Base-by-base conservation (phyloP, 371 early-diverging fungal species). In the Mortierella sp. region DNA sequence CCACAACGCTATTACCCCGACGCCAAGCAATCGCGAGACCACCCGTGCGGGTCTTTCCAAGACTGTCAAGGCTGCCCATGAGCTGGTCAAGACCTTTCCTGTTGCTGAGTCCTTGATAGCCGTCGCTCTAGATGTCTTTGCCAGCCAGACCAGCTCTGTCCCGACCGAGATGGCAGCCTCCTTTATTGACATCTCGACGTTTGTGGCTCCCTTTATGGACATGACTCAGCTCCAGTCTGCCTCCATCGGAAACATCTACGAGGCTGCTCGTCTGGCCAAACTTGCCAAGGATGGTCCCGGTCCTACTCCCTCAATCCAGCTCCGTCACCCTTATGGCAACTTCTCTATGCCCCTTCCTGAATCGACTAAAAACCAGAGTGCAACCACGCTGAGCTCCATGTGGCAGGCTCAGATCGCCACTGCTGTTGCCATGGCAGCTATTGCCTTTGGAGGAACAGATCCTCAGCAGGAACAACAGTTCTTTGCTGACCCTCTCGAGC, bases 51-150 rank as follows among this genome's bases (percentile, higher is more conserved):
- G 86, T 24, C 78, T 85, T 3, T 85, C 86, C 77, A 85, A 85
- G 78, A 85, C 86, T 26, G 86, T 85, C 73, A 85, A 85, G 80
- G 86, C 86, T 3, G 86, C 86, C 0, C 86, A 85, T 47, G 86
- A 85, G 54, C 65, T 85, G 48, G 86, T 85, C 80, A 85, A 82
- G 82, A 85, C 86, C 19, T 85, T 85, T 75, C 86, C 86, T 16
- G 86, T 85, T 14, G 86, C 86, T 13, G 86, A 85, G 54, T 85
- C 86, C 16, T 75, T 85, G 75, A 85, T 85, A 52, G 86, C 86
- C 4, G 86, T 85, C 11, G 86, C 86, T 0, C 31, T 85, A 52
- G 86, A 85, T 70, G 86, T 85, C 54, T 85, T 85, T 73, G 86
- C 86, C 11, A 82, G 82, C 54, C 86, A 85, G 76, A 85, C 86